Conservation (phyloP, 352 stramenopile species). For the Pythium monospermum region DNA sequence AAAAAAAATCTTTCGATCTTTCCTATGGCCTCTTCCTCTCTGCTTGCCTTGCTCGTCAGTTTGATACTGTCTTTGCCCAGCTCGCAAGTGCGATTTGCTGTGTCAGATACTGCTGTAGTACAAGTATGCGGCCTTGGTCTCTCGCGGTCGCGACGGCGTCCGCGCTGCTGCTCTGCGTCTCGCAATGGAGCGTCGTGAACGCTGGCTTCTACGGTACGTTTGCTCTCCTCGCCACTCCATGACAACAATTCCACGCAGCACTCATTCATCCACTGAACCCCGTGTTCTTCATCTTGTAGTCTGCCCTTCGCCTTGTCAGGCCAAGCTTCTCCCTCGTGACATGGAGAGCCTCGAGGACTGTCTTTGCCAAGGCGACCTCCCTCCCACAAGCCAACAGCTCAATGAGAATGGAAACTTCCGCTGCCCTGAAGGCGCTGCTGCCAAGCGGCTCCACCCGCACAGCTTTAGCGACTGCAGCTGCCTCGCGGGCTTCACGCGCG, state of each 20-base stretch:
- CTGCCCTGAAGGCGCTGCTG: slow-evolving; percentile 30
- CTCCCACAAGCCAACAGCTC: slow-evolving; percentile 4
- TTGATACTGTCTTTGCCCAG: neutral
- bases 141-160: slow-evolving; percentile 3
- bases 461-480: slow-evolving; percentile 43
- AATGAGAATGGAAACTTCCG: slow-evolving; percentile 21
- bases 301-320: slow-evolving; percentile 59
- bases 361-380: slow-evolving; percentile 32
- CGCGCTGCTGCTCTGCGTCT: slow-evolving; percentile 3
- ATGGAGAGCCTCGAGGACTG: slow-evolving; percentile 80
- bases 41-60: neutral
- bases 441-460: slow-evolving; percentile 26
- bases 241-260: neutral
- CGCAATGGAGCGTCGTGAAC: slow-evolving; percentile 1
- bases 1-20: neutral
- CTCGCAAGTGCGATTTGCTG: too few species aligned
- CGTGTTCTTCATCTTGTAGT: slow-evolving; percentile 23
- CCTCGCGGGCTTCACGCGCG: slow-evolving; percentile 25
- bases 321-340: slow-evolving; percentile 75
- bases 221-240: neutral
- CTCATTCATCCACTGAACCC: too few species aligned
- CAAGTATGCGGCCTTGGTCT: slow-evolving; percentile 2
- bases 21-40: too few species aligned
- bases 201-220: slow-evolving; percentile 19
- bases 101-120: too few species aligned